phyloP scores from a whole-genome alignment of 108 stramenopile species.

The Stephanodiscus triporus region DNA sequence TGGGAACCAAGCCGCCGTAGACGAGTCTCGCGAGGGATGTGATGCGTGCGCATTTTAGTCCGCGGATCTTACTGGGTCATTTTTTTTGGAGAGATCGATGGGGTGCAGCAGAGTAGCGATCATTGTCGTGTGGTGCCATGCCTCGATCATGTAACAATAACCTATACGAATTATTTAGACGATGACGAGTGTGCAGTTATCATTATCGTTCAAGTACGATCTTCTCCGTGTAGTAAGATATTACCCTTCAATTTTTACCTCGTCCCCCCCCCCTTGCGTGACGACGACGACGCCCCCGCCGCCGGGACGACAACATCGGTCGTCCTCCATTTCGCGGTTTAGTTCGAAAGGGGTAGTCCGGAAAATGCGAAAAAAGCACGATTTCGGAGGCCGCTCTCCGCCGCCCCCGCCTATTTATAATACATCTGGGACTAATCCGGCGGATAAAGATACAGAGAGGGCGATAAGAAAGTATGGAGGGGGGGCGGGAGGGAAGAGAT shows the following conservation, averaged over 20 bases:
- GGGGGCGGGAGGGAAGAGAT: too few relatives aligned
- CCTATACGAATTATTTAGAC: neutral
- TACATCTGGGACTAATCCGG: too few relatives aligned
- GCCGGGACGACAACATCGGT: too few relatives aligned
- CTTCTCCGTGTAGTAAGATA: conserved; percentile 38
- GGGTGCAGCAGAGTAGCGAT: neutral
- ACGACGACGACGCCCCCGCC: too few relatives aligned
- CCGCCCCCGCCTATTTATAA: too few relatives aligned
- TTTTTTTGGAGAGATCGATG: neutral
- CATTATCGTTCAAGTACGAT: neutral
- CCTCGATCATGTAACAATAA: neutral
- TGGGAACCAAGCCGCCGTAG: neutral
- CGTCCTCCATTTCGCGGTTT: too few relatives aligned
- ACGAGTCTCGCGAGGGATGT: neutral
- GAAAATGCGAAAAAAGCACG: too few relatives aligned
- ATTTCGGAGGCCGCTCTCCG: too few relatives aligned
- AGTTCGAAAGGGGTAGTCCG: too few relatives aligned
- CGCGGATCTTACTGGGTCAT: neutral
- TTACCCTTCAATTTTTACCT: conserved; percentile 36
- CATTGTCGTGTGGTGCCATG: neutral
- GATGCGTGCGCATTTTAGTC: neutral
- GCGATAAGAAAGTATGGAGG: too few relatives aligned
- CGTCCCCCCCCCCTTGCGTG: too few relatives aligned
- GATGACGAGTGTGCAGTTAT: neutral
- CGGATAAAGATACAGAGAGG: too few relatives aligned